phyloP scores from a whole-genome alignment of 805 yeast genomes.

The Metschnikowia matae region DNA sequence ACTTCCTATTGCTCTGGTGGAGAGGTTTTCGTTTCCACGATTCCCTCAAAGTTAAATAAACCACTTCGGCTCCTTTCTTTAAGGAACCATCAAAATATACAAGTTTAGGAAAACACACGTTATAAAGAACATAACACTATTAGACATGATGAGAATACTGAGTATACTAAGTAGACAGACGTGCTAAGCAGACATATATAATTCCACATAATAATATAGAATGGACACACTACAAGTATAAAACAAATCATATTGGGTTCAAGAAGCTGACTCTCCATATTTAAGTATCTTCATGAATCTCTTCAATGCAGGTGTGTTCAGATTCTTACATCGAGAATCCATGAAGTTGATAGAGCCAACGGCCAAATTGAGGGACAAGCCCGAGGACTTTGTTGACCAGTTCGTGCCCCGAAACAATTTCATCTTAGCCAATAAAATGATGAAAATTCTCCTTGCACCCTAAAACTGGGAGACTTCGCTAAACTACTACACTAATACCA shows the following conservation, averaged over 20 bases:
- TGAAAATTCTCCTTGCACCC: conserved; percentile 28
- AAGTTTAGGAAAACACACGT: no score
- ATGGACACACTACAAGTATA: conserved; percentile 24
- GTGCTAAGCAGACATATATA: no score
- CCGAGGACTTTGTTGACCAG: conserved; percentile 33
- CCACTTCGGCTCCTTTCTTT: no score
- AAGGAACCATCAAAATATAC: no score
- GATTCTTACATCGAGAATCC: conserved; percentile 60
- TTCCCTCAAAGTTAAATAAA: no score
- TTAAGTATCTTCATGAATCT: conserved; percentile 72
- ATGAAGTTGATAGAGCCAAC: conserved; percentile 58
- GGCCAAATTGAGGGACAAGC: conserved; percentile 46
- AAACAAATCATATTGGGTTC: conserved; percentile 89
- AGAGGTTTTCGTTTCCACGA: no score
- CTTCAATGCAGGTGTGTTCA: conserved; percentile 71
- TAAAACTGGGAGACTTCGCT: conserved; percentile 22
- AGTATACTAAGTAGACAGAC: no score
- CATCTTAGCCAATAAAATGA: conserved; percentile 30
- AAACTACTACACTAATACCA: conserved; percentile 3
- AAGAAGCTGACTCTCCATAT: conserved; percentile 51
- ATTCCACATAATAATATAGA: no score
- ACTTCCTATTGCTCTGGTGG: no score
- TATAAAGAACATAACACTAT: no score
- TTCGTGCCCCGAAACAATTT: conserved; percentile 50
- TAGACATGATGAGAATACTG: no score